Evolutionary conservation across 352 stramenopile species (phyloP), one percentile per base, ranked within the genome.

Genomic region (Globisporangium rhizosaccharum): DNA sequence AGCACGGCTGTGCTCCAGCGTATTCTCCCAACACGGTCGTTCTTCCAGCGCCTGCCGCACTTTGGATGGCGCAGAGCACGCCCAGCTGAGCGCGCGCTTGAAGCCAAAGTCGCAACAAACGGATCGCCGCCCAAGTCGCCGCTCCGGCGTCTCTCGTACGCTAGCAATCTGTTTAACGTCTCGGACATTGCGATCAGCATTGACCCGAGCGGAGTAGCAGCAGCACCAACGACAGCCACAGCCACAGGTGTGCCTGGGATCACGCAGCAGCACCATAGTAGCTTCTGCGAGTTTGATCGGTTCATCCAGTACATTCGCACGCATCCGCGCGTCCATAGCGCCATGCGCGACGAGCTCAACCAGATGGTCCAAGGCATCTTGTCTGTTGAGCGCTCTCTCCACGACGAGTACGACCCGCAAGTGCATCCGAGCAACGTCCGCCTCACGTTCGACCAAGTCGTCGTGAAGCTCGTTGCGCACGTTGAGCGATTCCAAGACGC

Each of bases 351-450:
- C 30, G 81, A 91, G n/a, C 67, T 91, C 3, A 87, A 86, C 23
- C 66, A 73, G 28, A 91, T 91, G 81, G 80, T 91, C 0, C 73
- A 79, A 30, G 74, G 73, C 2, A 89, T 91, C 57, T 49, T 91
- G 17, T 68, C 58, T 0, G 68, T 90, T 4, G 74, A 90, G 23
- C 51, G 47, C 4, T 71, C 73, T 7, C 62, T 89, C 36, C 62
- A 66, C 53, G 65, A 73, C 14, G 76, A 91, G 56, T 83, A 71
- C 33, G 59, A 85, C 44, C 59, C 73, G 10, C 58, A 72, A n/a
- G 3, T 67, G 3, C 74, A 85, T 26, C 15, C 67, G 18, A 74
- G 67, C 52, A 76, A 82, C 37, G 61, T 85, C 18, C 48, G 49
- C 6, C 42, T 88, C 15, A 89, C 76, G 0, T 88, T 91, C 49